phyloP scores from a whole-genome alignment of 2,329 filamentous ascomycete genomes.

The Calonectria honghensis region DNA sequence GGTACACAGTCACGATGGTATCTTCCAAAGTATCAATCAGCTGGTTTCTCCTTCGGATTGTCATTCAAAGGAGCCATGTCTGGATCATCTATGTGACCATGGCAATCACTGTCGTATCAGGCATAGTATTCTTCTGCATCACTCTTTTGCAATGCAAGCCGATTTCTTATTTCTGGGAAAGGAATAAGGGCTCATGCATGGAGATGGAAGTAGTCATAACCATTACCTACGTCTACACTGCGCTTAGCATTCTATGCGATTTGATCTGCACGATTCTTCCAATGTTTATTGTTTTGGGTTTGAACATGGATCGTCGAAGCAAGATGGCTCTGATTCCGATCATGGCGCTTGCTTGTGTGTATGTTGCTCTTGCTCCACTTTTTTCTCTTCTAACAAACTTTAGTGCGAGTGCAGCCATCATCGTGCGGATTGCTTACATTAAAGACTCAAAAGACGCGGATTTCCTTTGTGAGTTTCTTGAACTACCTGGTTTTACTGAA shows the following conservation, averaged over 20 bases:
- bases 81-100: conserved; percentile 62
- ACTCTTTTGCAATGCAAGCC: conserved; percentile 64
- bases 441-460: conserved; percentile 62
- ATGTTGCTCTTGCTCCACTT: not conserved
- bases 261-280: conserved; percentile 72
- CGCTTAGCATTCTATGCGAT: conserved; percentile 69
- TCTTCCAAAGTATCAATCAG: conserved; percentile 65
- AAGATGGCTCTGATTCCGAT: conserved; percentile 72
- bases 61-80: conserved; percentile 57
- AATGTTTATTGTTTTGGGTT: conserved; percentile 71
- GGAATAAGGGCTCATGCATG: conserved; percentile 61
- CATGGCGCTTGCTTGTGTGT: conserved; percentile 74
- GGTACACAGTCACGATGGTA: conserved; percentile 61
- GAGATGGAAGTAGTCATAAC: conserved; percentile 67
- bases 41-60: conserved; percentile 64
- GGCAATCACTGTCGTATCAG: conserved; percentile 59
- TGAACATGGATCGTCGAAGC: conserved; percentile 72
- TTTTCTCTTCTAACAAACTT: conserved; percentile 38
- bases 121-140: conserved; percentile 64
- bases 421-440: conserved; percentile 64
- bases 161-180: conserved; percentile 64
- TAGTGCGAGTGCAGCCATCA: conserved; percentile 67
- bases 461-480: conserved; percentile 64
- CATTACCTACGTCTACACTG: conserved; percentile 72
- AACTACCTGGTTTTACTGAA: too few species aligned